Percentiles rank a stretch among this genome's conserved stretches.
Evolutionary conservation across 257 asterid genomes (phyloP).

Genomic region (Primulina tabacum): DNA sequence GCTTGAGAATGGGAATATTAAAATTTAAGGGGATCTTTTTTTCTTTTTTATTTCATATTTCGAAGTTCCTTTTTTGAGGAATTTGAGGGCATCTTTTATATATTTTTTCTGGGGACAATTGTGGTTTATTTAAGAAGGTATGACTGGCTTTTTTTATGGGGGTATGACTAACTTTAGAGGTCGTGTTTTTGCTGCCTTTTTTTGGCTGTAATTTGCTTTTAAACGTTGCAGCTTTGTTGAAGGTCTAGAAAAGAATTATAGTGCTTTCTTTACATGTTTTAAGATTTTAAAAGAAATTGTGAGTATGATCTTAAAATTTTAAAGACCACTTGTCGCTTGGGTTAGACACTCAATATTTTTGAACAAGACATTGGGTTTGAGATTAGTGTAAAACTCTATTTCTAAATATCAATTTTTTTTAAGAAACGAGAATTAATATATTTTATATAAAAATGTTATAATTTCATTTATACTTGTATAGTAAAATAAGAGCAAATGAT

Average conservation of each 20-base stretch:
- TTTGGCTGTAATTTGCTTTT: conserved; percentile 37
- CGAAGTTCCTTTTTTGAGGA: conserved; percentile 30
- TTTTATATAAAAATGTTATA: too few species aligned
- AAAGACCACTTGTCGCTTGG: not conserved
- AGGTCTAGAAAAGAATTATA: conserved; percentile 21
- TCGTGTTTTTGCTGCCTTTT: conserved; percentile 14
- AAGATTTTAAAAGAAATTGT: not conserved
- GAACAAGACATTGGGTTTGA: too few species aligned
- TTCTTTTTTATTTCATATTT: conserved; percentile 14
- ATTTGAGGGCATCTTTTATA: conserved; percentile 26
- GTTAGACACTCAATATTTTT: too few species aligned
- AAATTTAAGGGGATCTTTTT: conserved; percentile 8
- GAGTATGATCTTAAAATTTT: not conserved
- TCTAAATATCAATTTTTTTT: too few species aligned
- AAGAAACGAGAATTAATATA: too few species aligned
- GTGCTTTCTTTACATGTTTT: too few species aligned
- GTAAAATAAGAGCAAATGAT: too few species aligned
- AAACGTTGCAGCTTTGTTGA: conserved; percentile 3
- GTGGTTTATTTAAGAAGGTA: conserved; percentile 37
- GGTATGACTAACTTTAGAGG: conserved; percentile 22
- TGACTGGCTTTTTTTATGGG: conserved; percentile 20
- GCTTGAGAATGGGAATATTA: conserved; percentile 41
- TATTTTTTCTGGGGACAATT: conserved; percentile 20
- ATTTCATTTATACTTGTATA: too few species aligned
- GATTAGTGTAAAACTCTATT: too few species aligned